Evolutionary conservation across 2,329 filamentous ascomycete genomes (phyloP), one percentile per base, ranked within the genome.

Genomic region (Xylariomycetidae sp.): DNA sequence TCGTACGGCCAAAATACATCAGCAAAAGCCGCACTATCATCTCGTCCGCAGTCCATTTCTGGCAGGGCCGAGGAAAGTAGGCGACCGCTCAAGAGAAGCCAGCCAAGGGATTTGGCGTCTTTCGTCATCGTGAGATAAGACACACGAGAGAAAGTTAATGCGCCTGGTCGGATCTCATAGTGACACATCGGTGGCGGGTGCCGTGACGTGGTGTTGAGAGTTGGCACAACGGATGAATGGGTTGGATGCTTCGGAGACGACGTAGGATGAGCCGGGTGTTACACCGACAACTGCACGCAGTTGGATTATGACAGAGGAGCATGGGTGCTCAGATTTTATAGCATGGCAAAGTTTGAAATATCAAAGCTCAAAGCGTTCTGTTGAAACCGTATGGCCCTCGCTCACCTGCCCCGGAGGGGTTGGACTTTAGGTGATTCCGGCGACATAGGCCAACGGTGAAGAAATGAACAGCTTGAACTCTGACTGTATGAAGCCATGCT

Each of bases 1-100:
- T 54, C 67, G 70, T 80, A 74, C 86, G 86, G 75, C 84, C 86
- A 94, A 96, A 95, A 78, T 64, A 89, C 87, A 82, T 94, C 87
- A 74, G 71, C 73, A 94, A 96, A 96, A 94, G 79, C 78, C 87
- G 86, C 77, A 67, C 69, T 75, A 30, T 76, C 74, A 55, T 80
- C 76, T 74, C 67, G n/a, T 46, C 36, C 43, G 36, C 40, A 37
- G 38, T 34, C 49, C 51, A 53, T 76, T 71, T 62, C 48, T 50
- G 54, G 49, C 47, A 50, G 46, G 46, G 43, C 40, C 47, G 72
- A 77, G 78, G 49, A 64, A 51, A 23, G 27, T 41, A 56, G 47
- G 50, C 51, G 43, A 48, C 40, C 45, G 43, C 56, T 41, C 28
- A 23, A 46, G 46, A 35, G 45, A 43, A 49, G 47, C 44, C 43